A percentile compares a stretch with the other conserved stretches of the same genome.
Conservation (phyloP, 176 grass and related monocot genomes). For the Phoenix roebelenii region DNA sequence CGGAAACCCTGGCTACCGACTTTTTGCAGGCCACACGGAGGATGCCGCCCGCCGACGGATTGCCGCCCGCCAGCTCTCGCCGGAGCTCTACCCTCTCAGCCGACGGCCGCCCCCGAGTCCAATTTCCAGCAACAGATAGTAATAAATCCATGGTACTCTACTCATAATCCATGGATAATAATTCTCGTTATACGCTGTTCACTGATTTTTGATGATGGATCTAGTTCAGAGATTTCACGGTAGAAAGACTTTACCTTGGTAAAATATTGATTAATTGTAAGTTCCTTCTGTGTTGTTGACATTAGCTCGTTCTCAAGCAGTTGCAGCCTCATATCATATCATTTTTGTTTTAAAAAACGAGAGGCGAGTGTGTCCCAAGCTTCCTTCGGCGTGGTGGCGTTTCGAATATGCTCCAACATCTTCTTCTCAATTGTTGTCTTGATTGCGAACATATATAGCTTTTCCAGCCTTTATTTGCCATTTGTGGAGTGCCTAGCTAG, state of each 20-base stretch:
- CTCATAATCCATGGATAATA: conserved; percentile 7
- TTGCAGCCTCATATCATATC: not conserved
- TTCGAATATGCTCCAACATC: too few species aligned
- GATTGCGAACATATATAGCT: not conserved
- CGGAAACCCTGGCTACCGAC: too few species aligned
- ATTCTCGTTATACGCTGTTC: not conserved
- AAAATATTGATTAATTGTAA: not conserved
- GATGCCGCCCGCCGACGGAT: too few species aligned
- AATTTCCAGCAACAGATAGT: too few species aligned
- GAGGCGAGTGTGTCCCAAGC: too few species aligned
- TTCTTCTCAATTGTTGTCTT: not conserved
- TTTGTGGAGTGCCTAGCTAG: not conserved
- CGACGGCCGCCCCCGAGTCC: too few species aligned
- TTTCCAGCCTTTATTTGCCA: not conserved
- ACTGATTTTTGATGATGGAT: not conserved
- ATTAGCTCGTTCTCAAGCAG: not conserved
- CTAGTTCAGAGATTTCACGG: not conserved
- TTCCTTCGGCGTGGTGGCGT: too few species aligned
- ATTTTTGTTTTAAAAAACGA: too few species aligned
- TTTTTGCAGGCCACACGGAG: too few species aligned
- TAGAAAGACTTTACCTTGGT: not conserved
- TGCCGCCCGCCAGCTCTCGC: too few species aligned
- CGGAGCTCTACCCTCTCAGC: too few species aligned
- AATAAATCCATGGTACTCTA: conserved; percentile 9
- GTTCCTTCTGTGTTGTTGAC: not conserved